These are phyloP conservation scores for Schizophyllum amplum DNA, from an alignment of 1,284 basidiomycete species.

Conservation along the genomic window DNA sequence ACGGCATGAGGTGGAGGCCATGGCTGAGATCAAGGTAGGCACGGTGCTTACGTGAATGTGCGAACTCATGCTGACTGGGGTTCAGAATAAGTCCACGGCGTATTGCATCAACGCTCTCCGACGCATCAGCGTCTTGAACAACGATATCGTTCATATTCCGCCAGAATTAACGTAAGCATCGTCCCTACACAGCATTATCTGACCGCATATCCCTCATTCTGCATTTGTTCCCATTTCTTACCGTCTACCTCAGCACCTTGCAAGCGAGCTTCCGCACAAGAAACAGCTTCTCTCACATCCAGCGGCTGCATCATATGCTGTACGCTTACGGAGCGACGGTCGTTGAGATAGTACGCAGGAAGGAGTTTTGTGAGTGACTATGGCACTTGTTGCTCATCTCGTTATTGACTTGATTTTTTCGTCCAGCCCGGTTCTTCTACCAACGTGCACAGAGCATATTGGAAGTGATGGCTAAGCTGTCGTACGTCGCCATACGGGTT, in stretches of 20 bases:
- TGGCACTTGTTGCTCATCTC: not conserved
- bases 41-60: conserved; percentile 1
- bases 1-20: conserved; percentile 48
- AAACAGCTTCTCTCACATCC: conserved; percentile 86
- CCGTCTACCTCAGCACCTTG: conserved; percentile 28
- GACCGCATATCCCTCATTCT: not conserved
- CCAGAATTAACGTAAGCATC: conserved; percentile 31
- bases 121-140: conserved; percentile 69
- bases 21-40: conserved; percentile 53
- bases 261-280: conserved; percentile 66
- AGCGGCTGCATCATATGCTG: conserved; percentile 82
- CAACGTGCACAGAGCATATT: conserved; percentile 71
- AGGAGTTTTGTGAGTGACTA: conserved; percentile 66
- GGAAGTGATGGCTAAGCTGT: conserved; percentile 77
- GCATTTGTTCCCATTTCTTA: too few species aligned
- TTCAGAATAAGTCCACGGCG: conserved; percentile 70
- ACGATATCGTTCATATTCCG: conserved; percentile 66
- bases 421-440: conserved; percentile 65
- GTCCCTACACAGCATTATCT: not conserved
- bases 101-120: conserved; percentile 61
- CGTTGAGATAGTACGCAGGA: conserved; percentile 83
- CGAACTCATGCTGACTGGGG: conserved; percentile 15
- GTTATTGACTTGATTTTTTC: conserved; percentile 3
- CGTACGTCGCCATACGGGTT: conserved; percentile 36
- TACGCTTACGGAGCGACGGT: conserved; percentile 92